Base-by-base conservation (phyloP, 345 rosid species). In the Eucalyptus globulus region DNA sequence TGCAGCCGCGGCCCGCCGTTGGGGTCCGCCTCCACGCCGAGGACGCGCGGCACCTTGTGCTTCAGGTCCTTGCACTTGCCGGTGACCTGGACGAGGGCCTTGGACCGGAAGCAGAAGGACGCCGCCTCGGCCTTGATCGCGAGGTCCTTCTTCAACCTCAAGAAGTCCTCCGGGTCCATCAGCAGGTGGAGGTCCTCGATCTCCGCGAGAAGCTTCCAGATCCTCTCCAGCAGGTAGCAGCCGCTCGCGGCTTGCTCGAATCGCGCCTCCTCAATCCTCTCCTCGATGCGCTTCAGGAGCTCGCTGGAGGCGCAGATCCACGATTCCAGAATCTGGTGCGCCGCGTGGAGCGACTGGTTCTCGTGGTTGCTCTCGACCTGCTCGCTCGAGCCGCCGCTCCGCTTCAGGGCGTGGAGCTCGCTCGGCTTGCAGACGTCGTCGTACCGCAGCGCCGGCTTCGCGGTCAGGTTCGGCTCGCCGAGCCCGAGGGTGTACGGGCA, bases 1-100 rank as follows among this genome's bases (percentile, higher is more conserved):
- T 97, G 99, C 22, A 98, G 88, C 90, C 96, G 94, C 53, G 99
- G 98, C 86, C 99, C 99, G 17, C 99, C 99, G n/a, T 88, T 94
- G 1, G 99, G 99, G 88, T 98, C 99, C 58, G 94, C 99, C 94
- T 95, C 98, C 50, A 96, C 99, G 6, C 89, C 97, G 11, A 97
- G 85, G 21, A 98, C 92, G 69, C 14, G 89, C 69, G 99, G 99
- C 2, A 98, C 97, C 58, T 90, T 94, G 80, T 98, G 97, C 89
- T 94, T 95, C 87, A 98, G 89, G 53, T 96, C 99, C 86, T 94
- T 94, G 72, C 96, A 95, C 89, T 69, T 85, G 87, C 88, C 93
- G 87, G 94, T 95, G 53, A 97, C 91, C 88, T 94, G 96, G 67
- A 95, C 96, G 37, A 98, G 92, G 49, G 94, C 95, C 54, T 51